Conservation (phyloP, 2,329 filamentous ascomycete species). For the Monilinia laxa region DNA sequence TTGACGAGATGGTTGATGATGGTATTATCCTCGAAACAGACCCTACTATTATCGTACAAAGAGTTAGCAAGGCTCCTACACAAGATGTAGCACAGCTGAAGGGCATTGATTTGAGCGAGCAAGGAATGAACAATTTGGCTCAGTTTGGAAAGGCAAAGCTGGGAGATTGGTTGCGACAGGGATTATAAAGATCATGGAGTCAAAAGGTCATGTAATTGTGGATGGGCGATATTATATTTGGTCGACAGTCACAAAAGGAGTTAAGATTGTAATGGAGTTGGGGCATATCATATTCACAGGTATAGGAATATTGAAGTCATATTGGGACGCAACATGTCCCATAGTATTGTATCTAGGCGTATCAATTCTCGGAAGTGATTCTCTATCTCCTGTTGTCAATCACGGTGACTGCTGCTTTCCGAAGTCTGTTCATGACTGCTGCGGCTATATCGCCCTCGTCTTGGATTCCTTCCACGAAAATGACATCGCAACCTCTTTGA, state of each 20-base stretch:
- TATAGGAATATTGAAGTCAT: conserved; percentile 20
- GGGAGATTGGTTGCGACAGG: conserved; percentile 86
- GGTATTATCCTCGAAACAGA: conserved; percentile 98
- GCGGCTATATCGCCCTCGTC: conserved; percentile 80
- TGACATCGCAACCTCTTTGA: conserved; percentile 72
- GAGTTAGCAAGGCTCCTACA: conserved; percentile 87
- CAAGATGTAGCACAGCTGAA: conserved; percentile 87
- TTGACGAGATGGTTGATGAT: conserved; percentile 94
- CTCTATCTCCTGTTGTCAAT: conserved; percentile 27
- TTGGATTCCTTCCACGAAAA: conserved; percentile 86
- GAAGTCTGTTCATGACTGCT: conserved; percentile 79
- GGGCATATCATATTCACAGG: conserved; percentile 22
- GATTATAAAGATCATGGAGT: conserved; percentile 54
- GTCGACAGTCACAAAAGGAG: conserved; percentile 19
- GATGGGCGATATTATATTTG: conserved; percentile 8
- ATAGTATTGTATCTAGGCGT: conserved; percentile 5
- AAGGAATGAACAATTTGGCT: conserved; percentile 90
- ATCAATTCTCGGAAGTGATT: conserved; percentile 6
- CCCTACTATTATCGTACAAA: conserved; percentile 86
- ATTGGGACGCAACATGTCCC: conserved; percentile 13
- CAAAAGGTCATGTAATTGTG: not conserved
- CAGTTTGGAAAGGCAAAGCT: conserved; percentile 91
- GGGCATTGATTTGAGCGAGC: conserved; percentile 92
- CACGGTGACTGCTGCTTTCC: conserved; percentile 72
- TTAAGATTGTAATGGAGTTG: conserved; percentile 22